Percentiles rank a stretch among this genome's conserved stretches.
phyloP scores from a whole-genome alignment of 495 filamentous ascomycete genomes.

The Aspergillus steynii region DNA sequence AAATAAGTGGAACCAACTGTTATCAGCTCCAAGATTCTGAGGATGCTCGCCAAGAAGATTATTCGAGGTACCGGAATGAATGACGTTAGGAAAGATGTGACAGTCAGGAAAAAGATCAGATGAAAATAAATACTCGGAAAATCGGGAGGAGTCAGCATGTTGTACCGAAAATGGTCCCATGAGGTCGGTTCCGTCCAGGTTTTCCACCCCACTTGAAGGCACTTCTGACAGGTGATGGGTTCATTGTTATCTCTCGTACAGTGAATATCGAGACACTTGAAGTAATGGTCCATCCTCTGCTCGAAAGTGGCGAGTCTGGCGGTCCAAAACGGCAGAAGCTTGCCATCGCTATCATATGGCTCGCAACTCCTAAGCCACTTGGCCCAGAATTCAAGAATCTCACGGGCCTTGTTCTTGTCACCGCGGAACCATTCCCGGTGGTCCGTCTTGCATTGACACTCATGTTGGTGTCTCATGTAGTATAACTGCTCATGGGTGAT shows the following conservation, averaged over 20 bases:
- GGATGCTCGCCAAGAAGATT: too few species aligned
- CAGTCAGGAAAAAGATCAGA: too few species aligned
- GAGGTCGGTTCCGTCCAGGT: neutral
- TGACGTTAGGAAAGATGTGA: too few species aligned
- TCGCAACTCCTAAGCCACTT: neutral
- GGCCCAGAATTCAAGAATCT: neutral
- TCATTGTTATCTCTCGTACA: neutral
- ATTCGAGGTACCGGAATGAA: too few species aligned
- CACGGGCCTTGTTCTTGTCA: neutral
- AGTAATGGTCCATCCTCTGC: neutral
- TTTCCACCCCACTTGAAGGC: neutral
- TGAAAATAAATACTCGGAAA: too few species aligned
- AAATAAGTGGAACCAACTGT: too few species aligned
- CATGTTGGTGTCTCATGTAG: too few species aligned
- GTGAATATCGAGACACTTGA: neutral
- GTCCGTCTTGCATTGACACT: neutral
- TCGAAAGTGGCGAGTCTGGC: neutral
- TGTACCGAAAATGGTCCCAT: neutral
- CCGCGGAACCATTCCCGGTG: neutral
- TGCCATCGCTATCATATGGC: neutral
- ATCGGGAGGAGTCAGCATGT: neutral
- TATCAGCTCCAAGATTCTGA: too few species aligned
- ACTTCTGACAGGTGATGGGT: neutral
- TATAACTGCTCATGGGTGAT: neutral
- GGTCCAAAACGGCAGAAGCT: neutral